phyloP scores from a whole-genome alignment of 176 grass and related monocot species.

The Calamus simplicifolius region DNA sequence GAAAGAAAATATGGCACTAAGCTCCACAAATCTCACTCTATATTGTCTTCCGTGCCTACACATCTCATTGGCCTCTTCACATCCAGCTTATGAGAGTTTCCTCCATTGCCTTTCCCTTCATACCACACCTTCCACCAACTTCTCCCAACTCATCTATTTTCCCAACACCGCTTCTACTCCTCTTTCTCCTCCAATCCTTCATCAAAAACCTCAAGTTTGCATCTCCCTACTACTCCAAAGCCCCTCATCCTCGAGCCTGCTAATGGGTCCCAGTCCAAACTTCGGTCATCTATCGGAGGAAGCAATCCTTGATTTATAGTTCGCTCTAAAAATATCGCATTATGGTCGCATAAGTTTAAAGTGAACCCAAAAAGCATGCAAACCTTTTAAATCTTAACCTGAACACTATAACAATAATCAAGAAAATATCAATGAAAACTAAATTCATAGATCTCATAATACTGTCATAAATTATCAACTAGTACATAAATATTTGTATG shows the following conservation, averaged over 20 bases:
- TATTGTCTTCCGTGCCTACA: constrained; percentile 5
- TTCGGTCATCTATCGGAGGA: constrained; percentile 34
- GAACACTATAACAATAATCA: too few species aligned
- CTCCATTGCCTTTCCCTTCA: constrained; percentile 34
- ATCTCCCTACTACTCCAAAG: constrained; percentile 7
- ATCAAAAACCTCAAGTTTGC: constrained; percentile 64
- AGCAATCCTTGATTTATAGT: background rate
- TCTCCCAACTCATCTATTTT: constrained; percentile 20
- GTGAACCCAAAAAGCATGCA: too few species aligned
- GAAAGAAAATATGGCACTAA: background rate
- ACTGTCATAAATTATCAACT: too few species aligned
- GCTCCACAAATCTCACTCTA: background rate
- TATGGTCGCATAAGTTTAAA: too few species aligned
- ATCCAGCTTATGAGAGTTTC: constrained; percentile 28
- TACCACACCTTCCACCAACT: constrained; percentile 26
- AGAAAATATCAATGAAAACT: too few species aligned
- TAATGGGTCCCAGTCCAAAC: constrained; percentile 21
- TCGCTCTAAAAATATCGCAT: too few species aligned
- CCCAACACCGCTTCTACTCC: constrained; percentile 21
- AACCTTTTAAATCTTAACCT: too few species aligned
- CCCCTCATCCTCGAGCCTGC: constrained; percentile 41
- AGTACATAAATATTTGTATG: too few species aligned
- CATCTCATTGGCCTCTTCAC: background rate
- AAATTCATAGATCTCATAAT: too few species aligned
- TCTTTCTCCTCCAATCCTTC: constrained; percentile 29